Conservation (phyloP, 176 grass and related monocot species). For the Phragmites australis region DNA sequence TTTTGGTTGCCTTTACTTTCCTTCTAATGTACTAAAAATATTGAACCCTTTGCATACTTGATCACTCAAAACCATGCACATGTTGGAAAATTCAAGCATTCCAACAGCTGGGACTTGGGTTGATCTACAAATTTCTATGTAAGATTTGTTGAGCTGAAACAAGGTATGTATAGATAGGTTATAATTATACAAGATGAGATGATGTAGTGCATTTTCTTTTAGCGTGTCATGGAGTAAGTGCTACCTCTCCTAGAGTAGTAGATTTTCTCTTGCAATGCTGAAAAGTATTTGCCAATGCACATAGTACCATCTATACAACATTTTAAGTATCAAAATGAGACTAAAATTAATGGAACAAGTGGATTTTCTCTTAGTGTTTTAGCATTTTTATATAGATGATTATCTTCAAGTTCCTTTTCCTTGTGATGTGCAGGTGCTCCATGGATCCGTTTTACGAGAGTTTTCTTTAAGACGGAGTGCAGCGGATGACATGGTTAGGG, state of each 20-base stretch:
- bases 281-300: constrained; percentile 66
- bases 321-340: background rate
- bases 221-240: constrained; percentile 1
- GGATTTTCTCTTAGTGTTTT: too few relatives aligned
- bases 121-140: constrained; percentile 83
- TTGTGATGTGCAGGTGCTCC: too few relatives aligned
- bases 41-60: constrained; percentile 52
- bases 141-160: constrained; percentile 80
- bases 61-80: constrained; percentile 85
- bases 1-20: constrained; percentile 27
- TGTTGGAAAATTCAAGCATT: constrained; percentile 78
- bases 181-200: constrained; percentile 10
- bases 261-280: constrained; percentile 62
- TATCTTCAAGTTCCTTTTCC: too few relatives aligned
- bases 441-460: too few relatives aligned
- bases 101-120: constrained; percentile 75
- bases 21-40: constrained; percentile 11
- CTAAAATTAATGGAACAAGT: background rate
- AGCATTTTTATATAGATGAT: too few relatives aligned
- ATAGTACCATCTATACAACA: constrained; percentile 63
- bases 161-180: constrained; percentile 15
- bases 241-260: constrained; percentile 76
- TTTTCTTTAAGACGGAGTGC: too few relatives aligned
- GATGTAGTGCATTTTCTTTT: background rate
- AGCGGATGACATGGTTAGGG: too few relatives aligned